A percentile compares a stretch with the other conserved stretches of the same genome.
phyloP scores from a whole-genome alignment of 2,329 filamentous ascomycete species.

The Alternaria longipes region DNA sequence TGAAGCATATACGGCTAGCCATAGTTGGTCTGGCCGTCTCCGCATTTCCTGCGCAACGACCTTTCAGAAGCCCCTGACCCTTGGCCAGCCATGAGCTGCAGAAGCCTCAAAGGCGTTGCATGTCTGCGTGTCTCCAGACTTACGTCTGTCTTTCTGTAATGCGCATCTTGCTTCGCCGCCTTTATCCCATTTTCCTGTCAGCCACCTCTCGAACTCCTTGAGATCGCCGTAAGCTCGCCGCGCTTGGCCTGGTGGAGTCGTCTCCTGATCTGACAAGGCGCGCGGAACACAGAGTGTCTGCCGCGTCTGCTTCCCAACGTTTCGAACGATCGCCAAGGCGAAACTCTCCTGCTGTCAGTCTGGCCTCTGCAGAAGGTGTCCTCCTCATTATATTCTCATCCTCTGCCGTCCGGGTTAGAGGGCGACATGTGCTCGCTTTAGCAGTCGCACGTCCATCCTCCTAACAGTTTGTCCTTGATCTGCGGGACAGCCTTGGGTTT shows the following conservation, averaged over 20 bases:
- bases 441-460: conserved; percentile 42
- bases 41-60: conserved; percentile 53
- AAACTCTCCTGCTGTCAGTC: conserved; percentile 35
- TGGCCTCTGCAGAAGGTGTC: conserved; percentile 33
- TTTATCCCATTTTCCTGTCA: conserved; percentile 36
- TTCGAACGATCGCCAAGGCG: conserved; percentile 48
- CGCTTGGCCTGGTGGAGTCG: conserved; percentile 28
- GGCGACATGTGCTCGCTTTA: conserved; percentile 51
- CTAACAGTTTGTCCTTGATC: conserved; percentile 39
- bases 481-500: conserved; percentile 42
- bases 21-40: conserved; percentile 51
- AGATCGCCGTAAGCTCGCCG: conserved; percentile 36
- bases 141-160: conserved; percentile 47
- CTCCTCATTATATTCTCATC: conserved; percentile 29
- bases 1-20: conserved; percentile 51
- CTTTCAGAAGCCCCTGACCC: conserved; percentile 52
- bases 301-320: conserved; percentile 38
- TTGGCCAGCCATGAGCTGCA: conserved; percentile 50
- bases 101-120: conserved; percentile 54
- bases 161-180: conserved; percentile 41
- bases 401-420: conserved; percentile 44
- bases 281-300: conserved; percentile 37
- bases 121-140: conserved; percentile 44
- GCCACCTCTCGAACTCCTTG: conserved; percentile 25
- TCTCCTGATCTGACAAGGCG: conserved; percentile 36